Conservation (phyloP, 23 red algal species). For the Rhodosorus marinus region DNA sequence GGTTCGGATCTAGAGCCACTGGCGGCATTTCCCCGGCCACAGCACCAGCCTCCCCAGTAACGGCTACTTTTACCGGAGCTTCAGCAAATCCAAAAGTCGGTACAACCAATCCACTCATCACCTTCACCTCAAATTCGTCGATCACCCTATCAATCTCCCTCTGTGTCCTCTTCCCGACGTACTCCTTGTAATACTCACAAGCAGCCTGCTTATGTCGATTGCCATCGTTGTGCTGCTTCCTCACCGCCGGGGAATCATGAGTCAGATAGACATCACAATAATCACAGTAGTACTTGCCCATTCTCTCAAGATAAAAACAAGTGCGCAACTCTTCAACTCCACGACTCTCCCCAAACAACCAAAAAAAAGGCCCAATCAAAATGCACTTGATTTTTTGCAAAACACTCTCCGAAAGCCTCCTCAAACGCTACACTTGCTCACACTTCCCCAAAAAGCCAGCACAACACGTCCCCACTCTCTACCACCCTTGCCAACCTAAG, state of each 20-base stretch:
- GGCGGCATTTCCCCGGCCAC: neutral
- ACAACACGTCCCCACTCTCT: no score
- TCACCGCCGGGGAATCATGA: conserved; percentile 47
- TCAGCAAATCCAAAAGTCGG: conserved; percentile 45
- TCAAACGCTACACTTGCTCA: no score
- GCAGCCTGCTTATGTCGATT: conserved; percentile 61
- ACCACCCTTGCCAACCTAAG: no score
- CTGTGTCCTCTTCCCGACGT: conserved; percentile 43
- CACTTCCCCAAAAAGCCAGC: no score
- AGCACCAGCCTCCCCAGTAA: neutral
- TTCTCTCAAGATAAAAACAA: conserved; percentile 2
- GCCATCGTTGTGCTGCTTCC: conserved; percentile 80
- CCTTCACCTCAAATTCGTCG: conserved; percentile 30
- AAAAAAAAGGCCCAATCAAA: no score
- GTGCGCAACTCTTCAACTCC: no score
- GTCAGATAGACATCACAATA: conserved; percentile 69
- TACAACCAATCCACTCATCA: conserved; percentile 17
- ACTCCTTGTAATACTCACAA: conserved; percentile 58
- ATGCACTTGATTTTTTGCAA: no score
- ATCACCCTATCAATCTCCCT: conserved; percentile 50
- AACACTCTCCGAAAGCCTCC: no score
- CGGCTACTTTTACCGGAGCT: neutral
- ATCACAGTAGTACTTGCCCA: conserved; percentile 82
- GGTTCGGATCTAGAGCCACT: no score
- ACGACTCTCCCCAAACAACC: no score